Conservation (phyloP, 192 early-diverging fungal genomes). For the Gigaspora rosea region DNA sequence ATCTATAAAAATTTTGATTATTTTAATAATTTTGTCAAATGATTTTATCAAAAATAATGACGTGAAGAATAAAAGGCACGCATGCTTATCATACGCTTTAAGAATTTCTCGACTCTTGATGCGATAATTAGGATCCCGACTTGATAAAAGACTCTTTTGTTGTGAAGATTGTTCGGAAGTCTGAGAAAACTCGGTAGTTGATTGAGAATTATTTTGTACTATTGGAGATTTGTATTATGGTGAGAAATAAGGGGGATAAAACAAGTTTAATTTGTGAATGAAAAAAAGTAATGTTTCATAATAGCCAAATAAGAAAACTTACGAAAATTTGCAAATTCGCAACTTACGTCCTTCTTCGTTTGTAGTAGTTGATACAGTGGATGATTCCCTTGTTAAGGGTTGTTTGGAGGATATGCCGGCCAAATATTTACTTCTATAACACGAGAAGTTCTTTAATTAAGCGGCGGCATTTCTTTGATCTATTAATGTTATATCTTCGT, state of each 20-base stretch:
- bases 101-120: constrained; percentile 72
- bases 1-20: constrained; percentile 38
- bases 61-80: neutral
- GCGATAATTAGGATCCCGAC: constrained; percentile 53
- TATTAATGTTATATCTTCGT: constrained; percentile 32
- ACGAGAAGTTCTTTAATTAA: neutral
- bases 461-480: neutral
- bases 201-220: constrained; percentile 39
- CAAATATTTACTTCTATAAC: constrained; percentile 46
- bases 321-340: constrained; percentile 31
- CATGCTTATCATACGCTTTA: constrained; percentile 58
- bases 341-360: constrained; percentile 34
- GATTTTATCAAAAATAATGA: neutral
- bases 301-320: constrained; percentile 23
- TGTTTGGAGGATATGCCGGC: constrained; percentile 28
- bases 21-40: neutral
- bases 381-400: neutral
- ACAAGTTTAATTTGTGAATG: constrained; percentile 6
- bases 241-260: neutral
- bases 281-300: neutral
- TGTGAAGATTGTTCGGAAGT: neutral
- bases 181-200: neutral
- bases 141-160: constrained; percentile 15
- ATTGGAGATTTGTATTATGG: neutral
- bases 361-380: constrained; percentile 3